A percentile compares a stretch with the other conserved stretches of the same genome.
phyloP scores from a whole-genome alignment of 257 asterid species.

The Solanum habrochaites region DNA sequence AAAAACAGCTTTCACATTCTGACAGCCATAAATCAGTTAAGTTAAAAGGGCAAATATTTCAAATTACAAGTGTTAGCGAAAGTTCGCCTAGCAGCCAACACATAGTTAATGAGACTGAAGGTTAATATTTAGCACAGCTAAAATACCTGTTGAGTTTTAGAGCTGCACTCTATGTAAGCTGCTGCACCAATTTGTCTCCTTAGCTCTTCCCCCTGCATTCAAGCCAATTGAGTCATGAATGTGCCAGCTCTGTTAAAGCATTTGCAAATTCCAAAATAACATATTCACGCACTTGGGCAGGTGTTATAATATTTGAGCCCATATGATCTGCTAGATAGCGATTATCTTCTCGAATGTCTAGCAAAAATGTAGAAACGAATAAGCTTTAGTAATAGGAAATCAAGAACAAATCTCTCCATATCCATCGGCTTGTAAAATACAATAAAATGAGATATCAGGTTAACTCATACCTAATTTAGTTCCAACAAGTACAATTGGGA shows the following conservation, averaged over 20 bases:
- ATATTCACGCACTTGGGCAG: not conserved
- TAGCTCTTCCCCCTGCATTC: conserved; percentile 18
- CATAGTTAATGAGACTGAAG: not conserved
- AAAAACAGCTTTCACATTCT: conserved; percentile 96
- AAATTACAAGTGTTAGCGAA: not conserved
- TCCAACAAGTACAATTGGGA: conserved; percentile 74
- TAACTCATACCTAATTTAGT: conserved; percentile 47
- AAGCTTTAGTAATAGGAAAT: not conserved
- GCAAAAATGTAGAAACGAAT: not conserved
- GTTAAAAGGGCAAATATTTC: not conserved
- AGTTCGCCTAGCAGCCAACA: not conserved
- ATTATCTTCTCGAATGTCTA: not conserved
- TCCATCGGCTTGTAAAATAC: not conserved
- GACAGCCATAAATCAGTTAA: not conserved
- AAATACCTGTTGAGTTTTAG: conserved; percentile 62
- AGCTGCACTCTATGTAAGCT: conserved; percentile 30
- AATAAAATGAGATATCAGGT: not conserved
- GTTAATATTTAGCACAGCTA: not conserved
- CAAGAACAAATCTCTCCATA: not conserved
- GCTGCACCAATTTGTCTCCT: conserved; percentile 18
- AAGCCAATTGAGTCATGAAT: not conserved
- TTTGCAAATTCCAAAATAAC: not conserved
- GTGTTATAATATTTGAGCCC: not conserved
- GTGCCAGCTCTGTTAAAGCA: not conserved
- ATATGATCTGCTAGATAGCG: not conserved